Evolutionary conservation across 2,329 filamentous ascomycete genomes (phyloP).

Genomic region (Colletotrichum chrysophilum): DNA sequence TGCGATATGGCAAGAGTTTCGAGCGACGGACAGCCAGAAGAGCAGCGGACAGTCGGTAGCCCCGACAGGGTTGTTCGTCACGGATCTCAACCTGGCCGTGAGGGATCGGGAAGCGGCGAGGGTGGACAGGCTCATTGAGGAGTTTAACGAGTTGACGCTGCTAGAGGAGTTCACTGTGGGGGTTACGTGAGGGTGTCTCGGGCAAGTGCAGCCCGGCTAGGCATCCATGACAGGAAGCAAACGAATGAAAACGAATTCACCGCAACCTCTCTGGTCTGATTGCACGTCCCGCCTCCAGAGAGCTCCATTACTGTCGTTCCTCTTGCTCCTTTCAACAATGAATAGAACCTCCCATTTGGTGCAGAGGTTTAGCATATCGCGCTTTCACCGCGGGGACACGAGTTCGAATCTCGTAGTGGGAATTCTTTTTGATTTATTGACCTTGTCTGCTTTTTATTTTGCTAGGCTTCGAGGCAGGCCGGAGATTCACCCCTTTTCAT

Average conservation of each 20-base stretch:
- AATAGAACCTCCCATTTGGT: neutral
- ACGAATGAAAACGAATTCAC: neutral
- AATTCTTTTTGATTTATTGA: neutral
- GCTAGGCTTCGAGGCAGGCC: neutral
- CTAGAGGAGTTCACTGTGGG: slow-evolving; percentile 15
- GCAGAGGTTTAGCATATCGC: neutral
- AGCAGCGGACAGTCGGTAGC: slow-evolving; percentile 25
- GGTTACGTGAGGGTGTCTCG: neutral
- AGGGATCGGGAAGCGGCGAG: slow-evolving; percentile 36
- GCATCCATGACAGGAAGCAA: neutral
- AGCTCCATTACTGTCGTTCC: neutral
- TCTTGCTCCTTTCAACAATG: neutral
- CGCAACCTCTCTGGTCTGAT: neutral
- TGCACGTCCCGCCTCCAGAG: neutral
- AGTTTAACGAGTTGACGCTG: slow-evolving; percentile 31
- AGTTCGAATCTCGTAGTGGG: neutral
- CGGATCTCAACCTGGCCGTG: slow-evolving; percentile 38
- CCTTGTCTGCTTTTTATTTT: neutral
- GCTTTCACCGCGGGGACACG: neutral
- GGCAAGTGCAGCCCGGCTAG: neutral
- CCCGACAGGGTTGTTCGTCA: slow-evolving; percentile 36
- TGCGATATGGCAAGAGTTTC: slow-evolving; percentile 32
- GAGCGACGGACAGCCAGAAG: slow-evolving; percentile 26
- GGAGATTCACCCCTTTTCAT: neutral
- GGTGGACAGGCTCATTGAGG: slow-evolving; percentile 35